Evolutionary conservation across 192 early-diverging fungal genomes (phyloP).

Genomic region (Coemansia sp.): DNA sequence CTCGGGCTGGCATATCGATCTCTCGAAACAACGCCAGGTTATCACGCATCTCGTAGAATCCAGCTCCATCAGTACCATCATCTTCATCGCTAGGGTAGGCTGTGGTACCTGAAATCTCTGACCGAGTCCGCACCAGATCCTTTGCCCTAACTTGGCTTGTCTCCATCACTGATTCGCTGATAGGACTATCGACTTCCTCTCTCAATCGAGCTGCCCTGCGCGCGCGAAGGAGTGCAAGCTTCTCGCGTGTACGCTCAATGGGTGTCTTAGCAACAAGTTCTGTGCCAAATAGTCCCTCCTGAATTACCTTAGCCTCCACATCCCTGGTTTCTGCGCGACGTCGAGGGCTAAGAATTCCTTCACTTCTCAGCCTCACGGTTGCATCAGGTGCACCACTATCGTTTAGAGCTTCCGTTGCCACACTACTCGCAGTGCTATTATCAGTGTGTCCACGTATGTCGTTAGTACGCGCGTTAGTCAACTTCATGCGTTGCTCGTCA

Average conservation of each 20-base stretch:
- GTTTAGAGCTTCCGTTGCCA: background rate
- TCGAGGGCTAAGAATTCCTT: constrained; percentile 12
- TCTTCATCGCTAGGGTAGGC: constrained; percentile 6
- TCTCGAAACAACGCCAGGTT: constrained; percentile 41
- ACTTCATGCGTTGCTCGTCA: constrained; percentile 5
- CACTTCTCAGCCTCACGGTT: background rate
- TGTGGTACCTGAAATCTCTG: constrained; percentile 17
- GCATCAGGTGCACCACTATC: background rate
- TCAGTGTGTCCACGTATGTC: background rate
- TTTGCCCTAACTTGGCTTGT: background rate
- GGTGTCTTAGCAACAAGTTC: constrained; percentile 1
- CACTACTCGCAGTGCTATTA: constrained; percentile 28
- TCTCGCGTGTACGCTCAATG: constrained; percentile 10
- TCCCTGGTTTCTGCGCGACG: constrained; percentile 28
- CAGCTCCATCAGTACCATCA: constrained; percentile 5
- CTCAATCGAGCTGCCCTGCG: constrained; percentile 25
- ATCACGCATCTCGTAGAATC: constrained; percentile 32
- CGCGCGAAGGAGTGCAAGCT: constrained; percentile 24
- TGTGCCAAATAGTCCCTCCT: background rate
- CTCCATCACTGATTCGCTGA: background rate
- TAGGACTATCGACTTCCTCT: constrained; percentile 9
- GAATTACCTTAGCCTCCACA: background rate
- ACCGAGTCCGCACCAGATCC: constrained; percentile 4
- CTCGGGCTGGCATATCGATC: constrained; percentile 28
- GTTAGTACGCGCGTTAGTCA: background rate